Conservation (phyloP, 768 basidiomycete species). For the Xerocomellus intermedius region DNA sequence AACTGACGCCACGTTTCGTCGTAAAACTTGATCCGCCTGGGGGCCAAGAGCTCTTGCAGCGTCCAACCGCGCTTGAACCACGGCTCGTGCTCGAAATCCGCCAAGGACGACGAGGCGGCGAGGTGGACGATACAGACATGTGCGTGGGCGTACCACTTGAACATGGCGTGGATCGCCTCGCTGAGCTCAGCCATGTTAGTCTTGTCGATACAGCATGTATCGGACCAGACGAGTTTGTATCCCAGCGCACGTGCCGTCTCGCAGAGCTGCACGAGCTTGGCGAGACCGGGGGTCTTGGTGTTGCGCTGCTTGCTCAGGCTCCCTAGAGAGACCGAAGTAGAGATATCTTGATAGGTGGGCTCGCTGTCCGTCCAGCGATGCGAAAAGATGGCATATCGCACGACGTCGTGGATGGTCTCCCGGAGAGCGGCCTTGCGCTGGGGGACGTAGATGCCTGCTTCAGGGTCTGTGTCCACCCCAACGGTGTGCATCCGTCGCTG, state of each 20-base stretch:
- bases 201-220: conserved; percentile 33
- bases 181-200: conserved; percentile 24
- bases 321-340: background rate
- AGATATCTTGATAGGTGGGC: conserved; percentile 23
- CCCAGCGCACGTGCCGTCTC: conserved; percentile 18
- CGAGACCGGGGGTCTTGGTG: conserved; percentile 1
- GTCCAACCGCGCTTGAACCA: conserved; percentile 31
- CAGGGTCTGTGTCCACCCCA: conserved; percentile 3
- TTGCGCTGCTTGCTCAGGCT: conserved; percentile 1
- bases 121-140: conserved; percentile 31
- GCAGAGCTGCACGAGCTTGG: conserved; percentile 23
- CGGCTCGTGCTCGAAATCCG: conserved; percentile 18
- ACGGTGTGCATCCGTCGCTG: background rate
- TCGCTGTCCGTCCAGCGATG: conserved; percentile 25
- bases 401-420: conserved; percentile 17
- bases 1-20: conserved; percentile 21
- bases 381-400: conserved; percentile 26
- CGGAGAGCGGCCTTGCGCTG: conserved; percentile 12
- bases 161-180: conserved; percentile 34
- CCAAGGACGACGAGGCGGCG: conserved; percentile 8
- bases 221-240: conserved; percentile 28
- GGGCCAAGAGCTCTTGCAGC: conserved; percentile 29
- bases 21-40: conserved; percentile 27
- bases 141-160: conserved; percentile 30
- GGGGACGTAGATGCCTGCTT: conserved; percentile 15